phyloP scores from a whole-genome alignment of 352 stramenopile genomes.

The Pythium dissimile region DNA sequence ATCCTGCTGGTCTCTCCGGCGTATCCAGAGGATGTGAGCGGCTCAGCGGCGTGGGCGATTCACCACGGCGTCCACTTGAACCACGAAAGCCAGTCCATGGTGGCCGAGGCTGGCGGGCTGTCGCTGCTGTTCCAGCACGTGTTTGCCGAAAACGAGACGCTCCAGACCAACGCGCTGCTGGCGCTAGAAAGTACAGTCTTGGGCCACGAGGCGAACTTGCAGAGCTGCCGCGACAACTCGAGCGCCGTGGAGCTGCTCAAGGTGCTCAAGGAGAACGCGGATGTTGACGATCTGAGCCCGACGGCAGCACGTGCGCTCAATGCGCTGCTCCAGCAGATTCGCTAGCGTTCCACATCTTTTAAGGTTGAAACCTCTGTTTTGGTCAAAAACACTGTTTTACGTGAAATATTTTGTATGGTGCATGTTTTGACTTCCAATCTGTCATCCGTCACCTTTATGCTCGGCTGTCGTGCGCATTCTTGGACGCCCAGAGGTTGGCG shows the following conservation, averaged over 20 bases:
- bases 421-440: too few relatives aligned
- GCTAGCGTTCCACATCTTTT: conserved; percentile 8
- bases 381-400: too few relatives aligned
- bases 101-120: conserved; percentile 59
- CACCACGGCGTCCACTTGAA: conserved; percentile 67
- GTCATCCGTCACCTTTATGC: neutral
- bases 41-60: conserved; percentile 72
- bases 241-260: conserved; percentile 34
- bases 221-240: conserved; percentile 39
- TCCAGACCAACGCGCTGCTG: conserved; percentile 70
- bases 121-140: conserved; percentile 50
- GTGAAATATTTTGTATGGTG: too few relatives aligned
- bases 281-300: conserved; percentile 47
- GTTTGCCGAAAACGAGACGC: conserved; percentile 30
- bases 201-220: conserved; percentile 44
- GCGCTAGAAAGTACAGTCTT: conserved; percentile 56
- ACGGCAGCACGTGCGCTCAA: conserved; percentile 50
- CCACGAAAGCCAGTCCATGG: conserved; percentile 52
- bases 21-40: conserved; percentile 65
- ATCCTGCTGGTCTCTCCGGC: conserved; percentile 59
- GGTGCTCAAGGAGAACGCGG: conserved; percentile 33
- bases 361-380: too few relatives aligned
- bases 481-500: conserved; percentile 12
- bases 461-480: conserved; percentile 7
- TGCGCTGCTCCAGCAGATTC: conserved; percentile 44